A percentile compares a stretch with the other conserved stretches of the same genome.
Conservation (phyloP, 345 rosid species). For the Aegle marmelos region DNA sequence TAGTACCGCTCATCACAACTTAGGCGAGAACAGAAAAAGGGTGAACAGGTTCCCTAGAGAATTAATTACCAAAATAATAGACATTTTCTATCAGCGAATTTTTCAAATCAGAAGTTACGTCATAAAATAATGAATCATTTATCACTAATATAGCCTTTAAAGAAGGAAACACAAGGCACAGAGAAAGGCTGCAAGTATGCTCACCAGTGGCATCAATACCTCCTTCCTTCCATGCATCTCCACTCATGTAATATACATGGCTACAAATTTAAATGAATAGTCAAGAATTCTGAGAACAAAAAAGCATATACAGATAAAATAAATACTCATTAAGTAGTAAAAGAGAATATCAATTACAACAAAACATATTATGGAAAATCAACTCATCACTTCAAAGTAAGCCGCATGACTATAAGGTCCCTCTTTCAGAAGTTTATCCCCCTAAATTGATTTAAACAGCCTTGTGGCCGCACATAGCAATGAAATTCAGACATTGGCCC, state of each 20-base stretch:
- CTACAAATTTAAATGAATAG: conserved; percentile 44
- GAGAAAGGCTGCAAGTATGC: conserved; percentile 15
- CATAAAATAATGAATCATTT: background rate
- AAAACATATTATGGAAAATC: background rate
- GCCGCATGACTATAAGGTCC: background rate
- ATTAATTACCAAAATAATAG: background rate
- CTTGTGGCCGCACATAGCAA: background rate
- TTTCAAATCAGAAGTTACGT: background rate
- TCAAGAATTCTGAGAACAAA: conserved; percentile 29
- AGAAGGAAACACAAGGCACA: background rate
- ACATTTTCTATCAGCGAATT: background rate
- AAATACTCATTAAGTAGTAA: background rate
- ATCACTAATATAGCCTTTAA: background rate
- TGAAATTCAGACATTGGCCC: background rate
- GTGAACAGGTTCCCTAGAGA: background rate
- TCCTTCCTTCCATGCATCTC: conserved; percentile 99
- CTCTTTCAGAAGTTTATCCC: background rate
- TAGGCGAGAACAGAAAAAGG: background rate
- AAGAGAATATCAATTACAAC: background rate
- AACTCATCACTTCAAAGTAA: background rate
- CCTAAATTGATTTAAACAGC: background rate
- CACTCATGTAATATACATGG: conserved; percentile 97
- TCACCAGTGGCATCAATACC: conserved; percentile 97
- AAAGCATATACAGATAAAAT: background rate
- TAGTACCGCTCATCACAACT: background rate